Evolutionary conservation across 179 eudicot genomes (phyloP).

Genomic region (Amaranthus tricolor): DNA sequence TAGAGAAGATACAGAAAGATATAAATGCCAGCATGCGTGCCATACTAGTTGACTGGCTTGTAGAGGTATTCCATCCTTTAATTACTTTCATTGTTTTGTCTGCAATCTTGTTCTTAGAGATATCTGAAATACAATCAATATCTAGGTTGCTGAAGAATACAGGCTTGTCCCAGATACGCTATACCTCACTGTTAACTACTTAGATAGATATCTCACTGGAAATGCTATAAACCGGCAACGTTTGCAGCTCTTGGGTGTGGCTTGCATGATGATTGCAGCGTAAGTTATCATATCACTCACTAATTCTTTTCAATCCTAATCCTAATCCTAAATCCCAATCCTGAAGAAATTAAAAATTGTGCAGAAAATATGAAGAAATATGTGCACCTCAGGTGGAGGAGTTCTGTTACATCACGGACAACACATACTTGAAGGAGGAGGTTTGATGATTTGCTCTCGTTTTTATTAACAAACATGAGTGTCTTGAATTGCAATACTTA

Average conservation of each 20-base stretch:
- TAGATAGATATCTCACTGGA: constrained; percentile 88
- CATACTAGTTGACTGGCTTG: constrained; percentile 88
- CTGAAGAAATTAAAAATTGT: constrained; percentile 5
- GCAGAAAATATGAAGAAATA: constrained; percentile 88
- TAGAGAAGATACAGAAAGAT: constrained; percentile 80
- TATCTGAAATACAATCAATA: neutral
- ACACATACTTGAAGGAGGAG: constrained; percentile 89
- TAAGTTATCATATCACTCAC: constrained; percentile 36
- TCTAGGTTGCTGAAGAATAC: constrained; percentile 84
- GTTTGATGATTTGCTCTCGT: constrained; percentile 25
- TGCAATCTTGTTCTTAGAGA: neutral
- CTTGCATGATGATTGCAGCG: constrained; percentile 94
- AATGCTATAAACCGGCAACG: constrained; percentile 71
- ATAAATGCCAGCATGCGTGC: constrained; percentile 89
- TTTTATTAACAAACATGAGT: neutral
- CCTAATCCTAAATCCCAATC: neutral
- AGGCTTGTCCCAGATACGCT: constrained; percentile 88
- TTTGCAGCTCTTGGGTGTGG: constrained; percentile 79
- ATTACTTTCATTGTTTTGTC: neutral
- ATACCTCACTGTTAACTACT: constrained; percentile 77
- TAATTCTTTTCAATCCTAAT: neutral
- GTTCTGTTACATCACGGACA: constrained; percentile 85
- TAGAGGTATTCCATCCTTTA: constrained; percentile 47
- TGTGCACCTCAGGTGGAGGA: constrained; percentile 96
- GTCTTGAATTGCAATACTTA: neutral